Percentiles rank a stretch among this genome's conserved stretches.
Evolutionary conservation across 2,329 filamentous ascomycete genomes (phyloP).

Genomic region (Verruconis gallopava): DNA sequence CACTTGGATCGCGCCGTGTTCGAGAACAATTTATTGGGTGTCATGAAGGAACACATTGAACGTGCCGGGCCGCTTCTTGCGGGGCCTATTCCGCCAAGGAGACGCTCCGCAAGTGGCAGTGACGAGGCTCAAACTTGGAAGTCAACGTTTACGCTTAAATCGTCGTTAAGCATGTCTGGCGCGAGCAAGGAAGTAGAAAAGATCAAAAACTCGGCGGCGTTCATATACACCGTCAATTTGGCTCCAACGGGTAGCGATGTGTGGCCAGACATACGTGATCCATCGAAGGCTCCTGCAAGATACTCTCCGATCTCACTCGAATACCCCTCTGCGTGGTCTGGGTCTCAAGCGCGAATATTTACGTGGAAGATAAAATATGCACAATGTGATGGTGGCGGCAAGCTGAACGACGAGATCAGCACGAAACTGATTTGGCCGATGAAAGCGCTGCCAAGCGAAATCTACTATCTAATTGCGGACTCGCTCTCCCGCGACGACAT

Average conservation of each 20-base stretch:
- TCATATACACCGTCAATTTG: conserved; percentile 3
- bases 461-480: conserved; percentile 45
- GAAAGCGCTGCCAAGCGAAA: conserved; percentile 42
- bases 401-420: not conserved
- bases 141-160: too few relatives aligned
- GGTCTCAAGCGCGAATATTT: not conserved
- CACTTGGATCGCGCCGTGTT: not conserved
- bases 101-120: not conserved
- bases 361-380: not conserved
- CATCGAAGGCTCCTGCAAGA: conserved; percentile 14
- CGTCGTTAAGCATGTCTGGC: not conserved
- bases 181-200: conserved; percentile 1
- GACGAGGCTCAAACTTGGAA: not conserved
- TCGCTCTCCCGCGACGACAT: conserved; percentile 46
- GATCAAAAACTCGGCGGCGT: not conserved
- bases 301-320: conserved; percentile 1
- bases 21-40: not conserved
- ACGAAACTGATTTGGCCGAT: conserved; percentile 3
- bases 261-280: conserved; percentile 22
- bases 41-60: not conserved
- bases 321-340: not conserved
- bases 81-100: too few relatives aligned
- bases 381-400: not conserved
- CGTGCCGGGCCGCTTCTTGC: too few relatives aligned
- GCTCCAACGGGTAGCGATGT: conserved; percentile 19